phyloP scores from a whole-genome alignment of 73 alveolate species.

The Effrenium voratum region DNA sequence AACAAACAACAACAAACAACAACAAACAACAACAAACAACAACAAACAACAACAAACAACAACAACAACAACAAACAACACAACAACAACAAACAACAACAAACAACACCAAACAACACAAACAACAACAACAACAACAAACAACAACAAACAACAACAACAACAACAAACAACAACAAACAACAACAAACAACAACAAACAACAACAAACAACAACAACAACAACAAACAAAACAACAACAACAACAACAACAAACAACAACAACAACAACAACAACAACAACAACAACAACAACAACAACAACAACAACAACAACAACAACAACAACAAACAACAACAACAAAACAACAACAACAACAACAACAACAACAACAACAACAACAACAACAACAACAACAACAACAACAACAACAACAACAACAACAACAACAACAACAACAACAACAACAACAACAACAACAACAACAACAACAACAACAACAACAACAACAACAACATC shows the following conservation, averaged over 20 bases:
- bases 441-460: constrained; percentile 1
- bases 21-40: no score
- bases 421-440: not conserved
- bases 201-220: no score
- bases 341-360: not conserved
- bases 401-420: constrained; percentile 3
- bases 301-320: constrained; percentile 3
- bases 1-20: no score
- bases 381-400: constrained; percentile 1
- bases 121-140: no score
- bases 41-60: no score
- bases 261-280: not conserved
- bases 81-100: no score
- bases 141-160: no score
- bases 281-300: not conserved
- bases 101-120: no score
- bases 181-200: no score
- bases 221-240: no score
- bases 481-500: not conserved
- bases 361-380: constrained; percentile 3
- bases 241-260: not conserved
- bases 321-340: not conserved
- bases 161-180: no score
- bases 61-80: no score
- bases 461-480: not conserved